Conservation (phyloP, 331 rosid species). For the Spiraea crenata region DNA sequence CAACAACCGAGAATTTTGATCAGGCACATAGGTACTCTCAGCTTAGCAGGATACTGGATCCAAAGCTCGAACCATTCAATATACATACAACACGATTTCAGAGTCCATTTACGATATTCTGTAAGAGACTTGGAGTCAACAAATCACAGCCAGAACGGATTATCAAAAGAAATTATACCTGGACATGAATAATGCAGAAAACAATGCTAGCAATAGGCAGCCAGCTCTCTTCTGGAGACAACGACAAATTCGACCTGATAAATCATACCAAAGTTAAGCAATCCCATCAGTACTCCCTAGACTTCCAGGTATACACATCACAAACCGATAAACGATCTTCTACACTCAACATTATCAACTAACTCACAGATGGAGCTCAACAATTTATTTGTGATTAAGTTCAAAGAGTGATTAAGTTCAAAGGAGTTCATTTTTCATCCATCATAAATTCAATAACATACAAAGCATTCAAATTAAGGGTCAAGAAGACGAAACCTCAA, state of each 20-base stretch:
- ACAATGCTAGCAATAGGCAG: slow-evolving; percentile 86
- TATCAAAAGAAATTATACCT: slow-evolving; percentile 43
- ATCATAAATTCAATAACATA: too few species aligned
- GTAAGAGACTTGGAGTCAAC: not conserved
- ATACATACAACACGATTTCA: not conserved
- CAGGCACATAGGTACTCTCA: not conserved
- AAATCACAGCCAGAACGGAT: not conserved
- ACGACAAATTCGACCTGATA: slow-evolving; percentile 68
- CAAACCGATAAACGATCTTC: not conserved
- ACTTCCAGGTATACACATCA: slow-evolving; percentile 2
- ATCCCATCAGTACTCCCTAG: not conserved
- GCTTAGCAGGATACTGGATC: not conserved
- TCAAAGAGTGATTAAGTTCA: not conserved
- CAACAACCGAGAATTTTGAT: not conserved
- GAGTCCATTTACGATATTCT: not conserved
- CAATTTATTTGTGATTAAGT: not conserved
- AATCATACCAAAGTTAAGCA: slow-evolving; percentile 11
- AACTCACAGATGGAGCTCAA: not conserved
- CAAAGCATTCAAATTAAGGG: not conserved
- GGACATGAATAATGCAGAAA: slow-evolving; percentile 78
- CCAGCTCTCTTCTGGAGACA: slow-evolving; percentile 94
- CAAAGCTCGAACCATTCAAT: too few species aligned
- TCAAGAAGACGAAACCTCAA: slow-evolving; percentile 46
- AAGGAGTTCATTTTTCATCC: not conserved
- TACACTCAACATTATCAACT: not conserved